Evolutionary conservation across 805 yeast species (phyloP).

Genomic region (Nakazawaea siamensis): DNA sequence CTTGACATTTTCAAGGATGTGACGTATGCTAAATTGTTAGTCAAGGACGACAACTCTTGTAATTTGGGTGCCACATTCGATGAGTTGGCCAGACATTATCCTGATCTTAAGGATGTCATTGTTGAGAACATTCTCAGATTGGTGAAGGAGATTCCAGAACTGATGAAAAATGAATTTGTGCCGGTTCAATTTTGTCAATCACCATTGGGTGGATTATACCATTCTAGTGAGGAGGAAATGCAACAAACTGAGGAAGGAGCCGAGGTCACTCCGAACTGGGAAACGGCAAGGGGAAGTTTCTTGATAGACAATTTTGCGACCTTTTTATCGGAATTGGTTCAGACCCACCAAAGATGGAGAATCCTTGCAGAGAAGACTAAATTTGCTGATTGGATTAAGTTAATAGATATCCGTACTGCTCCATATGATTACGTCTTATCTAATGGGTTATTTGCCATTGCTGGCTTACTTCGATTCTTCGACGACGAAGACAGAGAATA

Average conservation of each 20-base stretch:
- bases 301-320: conserved; percentile 42
- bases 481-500: conserved; percentile 48
- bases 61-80: conserved; percentile 65
- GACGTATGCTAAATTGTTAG: conserved; percentile 44
- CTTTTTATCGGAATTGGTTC: conserved; percentile 43
- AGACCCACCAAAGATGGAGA: conserved; percentile 42
- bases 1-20: conserved; percentile 42
- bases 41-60: conserved; percentile 42
- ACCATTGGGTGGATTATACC: conserved; percentile 29
- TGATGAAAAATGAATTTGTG: conserved; percentile 25
- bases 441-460: conserved; percentile 41
- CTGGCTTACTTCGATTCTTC: conserved; percentile 46
- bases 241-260: conserved; percentile 32
- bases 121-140: conserved; percentile 36
- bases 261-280: conserved; percentile 43
- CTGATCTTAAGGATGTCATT: conserved; percentile 56
- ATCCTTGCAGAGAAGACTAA: conserved; percentile 28
- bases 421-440: conserved; percentile 59
- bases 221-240: conserved; percentile 30
- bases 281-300: conserved; percentile 34
- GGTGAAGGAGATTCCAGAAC: conserved; percentile 34
- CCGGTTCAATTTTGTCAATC: conserved; percentile 39
- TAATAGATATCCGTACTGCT: conserved; percentile 40
- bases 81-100: conserved; percentile 77
- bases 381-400: conserved; percentile 36